Conservation (phyloP, 768 basidiomycete genomes). For the Tephrocybe sp. region DNA sequence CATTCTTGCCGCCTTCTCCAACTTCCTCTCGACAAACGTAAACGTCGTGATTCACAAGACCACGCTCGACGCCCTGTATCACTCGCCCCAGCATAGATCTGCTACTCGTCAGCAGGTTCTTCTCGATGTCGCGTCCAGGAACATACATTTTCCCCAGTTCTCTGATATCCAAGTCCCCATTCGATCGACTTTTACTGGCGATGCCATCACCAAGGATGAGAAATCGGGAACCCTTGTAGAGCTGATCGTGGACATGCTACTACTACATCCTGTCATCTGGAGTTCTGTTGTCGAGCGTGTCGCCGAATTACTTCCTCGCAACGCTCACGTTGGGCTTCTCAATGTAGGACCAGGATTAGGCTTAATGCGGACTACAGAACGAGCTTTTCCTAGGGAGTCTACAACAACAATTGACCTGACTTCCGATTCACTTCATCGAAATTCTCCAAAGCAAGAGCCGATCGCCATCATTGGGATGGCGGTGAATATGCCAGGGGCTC, state of each 20-base stretch:
- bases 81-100: constrained; percentile 33
- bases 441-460: constrained; percentile 38
- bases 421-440: constrained; percentile 1
- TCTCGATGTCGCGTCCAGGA: constrained; percentile 39
- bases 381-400: constrained; percentile 23
- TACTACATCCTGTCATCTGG: constrained; percentile 55
- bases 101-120: constrained; percentile 39
- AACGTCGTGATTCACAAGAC: constrained; percentile 38
- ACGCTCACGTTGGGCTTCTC: constrained; percentile 32
- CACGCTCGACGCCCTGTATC: constrained; percentile 51
- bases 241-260: constrained; percentile 45
- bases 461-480: constrained; percentile 77
- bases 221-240: constrained; percentile 34
- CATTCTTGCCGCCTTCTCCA: constrained; percentile 40
- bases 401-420: constrained; percentile 22
- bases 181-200: constrained; percentile 44
- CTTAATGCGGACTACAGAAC: constrained; percentile 36
- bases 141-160: constrained; percentile 49
- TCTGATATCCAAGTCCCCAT: constrained; percentile 46
- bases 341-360: constrained; percentile 50
- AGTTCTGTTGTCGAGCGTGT: constrained; percentile 35
- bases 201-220: constrained; percentile 24
- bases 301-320: constrained; percentile 19
- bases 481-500: constrained; percentile 55
- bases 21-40: constrained; percentile 27